Conservation (phyloP, 1,139 yeast species). For the Yamadazyma atlantica region DNA sequence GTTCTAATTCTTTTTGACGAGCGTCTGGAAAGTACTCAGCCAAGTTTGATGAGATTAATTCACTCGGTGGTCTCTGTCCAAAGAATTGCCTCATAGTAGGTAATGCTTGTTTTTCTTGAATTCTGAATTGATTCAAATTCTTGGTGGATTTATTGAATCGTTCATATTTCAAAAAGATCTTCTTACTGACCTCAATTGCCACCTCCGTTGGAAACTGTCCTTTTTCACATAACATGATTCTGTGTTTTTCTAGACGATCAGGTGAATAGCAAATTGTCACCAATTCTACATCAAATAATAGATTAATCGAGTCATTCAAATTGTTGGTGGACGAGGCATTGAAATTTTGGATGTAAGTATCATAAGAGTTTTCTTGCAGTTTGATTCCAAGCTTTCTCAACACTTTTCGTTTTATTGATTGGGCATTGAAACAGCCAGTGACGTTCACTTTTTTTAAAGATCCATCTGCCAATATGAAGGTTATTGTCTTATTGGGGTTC, state of each 20-base stretch:
- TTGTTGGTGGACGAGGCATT: conserved; percentile 5
- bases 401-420: conserved; percentile 70
- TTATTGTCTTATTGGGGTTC: conserved; percentile 49
- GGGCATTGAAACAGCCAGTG: conserved; percentile 79
- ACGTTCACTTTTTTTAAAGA: conserved; percentile 71
- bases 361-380: conserved; percentile 39
- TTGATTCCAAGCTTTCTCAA: conserved; percentile 59
- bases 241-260: conserved; percentile 67
- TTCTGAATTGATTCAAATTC: conserved; percentile 24
- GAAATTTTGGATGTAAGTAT: conserved; percentile 37
- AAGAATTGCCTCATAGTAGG: conserved; percentile 55
- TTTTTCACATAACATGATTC: conserved; percentile 69
- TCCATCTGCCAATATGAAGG: conserved; percentile 77
- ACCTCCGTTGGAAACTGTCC: conserved; percentile 63
- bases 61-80: conserved; percentile 93
- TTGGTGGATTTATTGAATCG: conserved; percentile 20
- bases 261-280: conserved; percentile 80
- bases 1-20: conserved; percentile 66
- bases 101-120: conserved; percentile 22
- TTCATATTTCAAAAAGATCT: conserved; percentile 36
- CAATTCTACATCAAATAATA: conserved; percentile 74
- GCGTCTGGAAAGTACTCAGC: conserved; percentile 93
- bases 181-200: conserved; percentile 62
- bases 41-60: conserved; percentile 83
- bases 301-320: conserved; percentile 31